A percentile compares a stretch with the other conserved stretches of the same genome.
Conservation (phyloP, 768 basidiomycete genomes). For the Suillus placidus region DNA sequence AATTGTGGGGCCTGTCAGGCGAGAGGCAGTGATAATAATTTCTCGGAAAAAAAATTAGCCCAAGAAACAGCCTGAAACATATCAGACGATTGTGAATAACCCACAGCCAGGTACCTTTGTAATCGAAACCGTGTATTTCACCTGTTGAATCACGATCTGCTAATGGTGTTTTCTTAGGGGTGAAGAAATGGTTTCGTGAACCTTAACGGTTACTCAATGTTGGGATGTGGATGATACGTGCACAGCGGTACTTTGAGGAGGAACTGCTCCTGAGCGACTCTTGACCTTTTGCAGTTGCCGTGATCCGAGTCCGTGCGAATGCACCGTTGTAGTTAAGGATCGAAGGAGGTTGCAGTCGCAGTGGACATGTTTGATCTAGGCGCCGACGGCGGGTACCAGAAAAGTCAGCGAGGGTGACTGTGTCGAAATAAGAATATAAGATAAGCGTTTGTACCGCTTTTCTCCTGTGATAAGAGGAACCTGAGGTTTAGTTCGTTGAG, state of each 20-base stretch:
- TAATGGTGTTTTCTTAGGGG: not conserved
- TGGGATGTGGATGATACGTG: slow-evolving; percentile 46
- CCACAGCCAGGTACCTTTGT: not conserved
- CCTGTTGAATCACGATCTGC: not conserved
- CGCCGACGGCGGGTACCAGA: not conserved
- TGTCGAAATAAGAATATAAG: not conserved
- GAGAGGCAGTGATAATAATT: not conserved
- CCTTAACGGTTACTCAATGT: slow-evolving; percentile 34
- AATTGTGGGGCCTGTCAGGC: not conserved
- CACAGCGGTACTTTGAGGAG: slow-evolving; percentile 43
- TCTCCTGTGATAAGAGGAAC: not conserved
- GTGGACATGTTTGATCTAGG: not conserved
- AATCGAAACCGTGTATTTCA: not conserved
- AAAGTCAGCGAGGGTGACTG: not conserved
- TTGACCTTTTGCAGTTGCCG: not conserved
- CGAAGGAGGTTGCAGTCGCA: not conserved
- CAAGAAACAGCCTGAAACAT: not conserved
- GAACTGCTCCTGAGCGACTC: slow-evolving; percentile 20
- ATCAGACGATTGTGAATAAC: not conserved
- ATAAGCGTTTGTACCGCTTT: not conserved
- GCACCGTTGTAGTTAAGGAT: not conserved
- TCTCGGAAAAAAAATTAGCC: not conserved
- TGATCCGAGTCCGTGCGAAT: not conserved
- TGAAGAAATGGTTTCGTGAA: slow-evolving; percentile 14
- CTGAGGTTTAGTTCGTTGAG: not conserved